phyloP scores from a whole-genome alignment of 179 eudicot genomes.

The Silene coronaria region DNA sequence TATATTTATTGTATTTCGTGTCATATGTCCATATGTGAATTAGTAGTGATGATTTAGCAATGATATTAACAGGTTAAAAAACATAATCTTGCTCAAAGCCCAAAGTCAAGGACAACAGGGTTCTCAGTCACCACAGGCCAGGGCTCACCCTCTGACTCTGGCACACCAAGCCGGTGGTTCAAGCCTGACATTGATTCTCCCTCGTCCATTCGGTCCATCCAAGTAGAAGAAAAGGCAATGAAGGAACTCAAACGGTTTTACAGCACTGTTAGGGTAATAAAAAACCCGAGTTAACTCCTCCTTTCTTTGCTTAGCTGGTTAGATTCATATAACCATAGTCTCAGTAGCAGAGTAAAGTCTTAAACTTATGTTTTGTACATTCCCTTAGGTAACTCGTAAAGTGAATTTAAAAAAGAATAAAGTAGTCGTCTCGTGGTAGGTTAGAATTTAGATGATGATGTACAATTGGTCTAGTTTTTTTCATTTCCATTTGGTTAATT shows the following conservation, averaged over 20 bases:
- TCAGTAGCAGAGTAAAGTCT: slow-evolving; percentile 2
- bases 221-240: slow-evolving; percentile 90
- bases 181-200: slow-evolving; percentile 77
- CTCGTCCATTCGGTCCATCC: slow-evolving; percentile 81
- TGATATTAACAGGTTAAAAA: slow-evolving; percentile 44
- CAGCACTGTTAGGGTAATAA: slow-evolving; percentile 71
- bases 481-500: slow-evolving; percentile 7
- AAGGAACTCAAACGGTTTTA: slow-evolving; percentile 89
- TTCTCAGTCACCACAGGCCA: slow-evolving; percentile 56
- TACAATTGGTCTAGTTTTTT: slow-evolving; percentile 5
- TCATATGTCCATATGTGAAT: neutral
- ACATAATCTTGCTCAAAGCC: slow-evolving; percentile 54
- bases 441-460: slow-evolving; percentile 18
- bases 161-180: slow-evolving; percentile 65
- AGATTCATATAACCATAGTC: slow-evolving; percentile 4
- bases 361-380: slow-evolving; percentile 28
- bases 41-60: neutral
- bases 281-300: slow-evolving; percentile 31
- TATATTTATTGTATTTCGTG: no score
- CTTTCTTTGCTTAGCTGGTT: slow-evolving; percentile 6
- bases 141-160: slow-evolving; percentile 81
- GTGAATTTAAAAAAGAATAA: slow-evolving; percentile 4
- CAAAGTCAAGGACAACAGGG: slow-evolving; percentile 72
- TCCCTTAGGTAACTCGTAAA: slow-evolving; percentile 17
- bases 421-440: slow-evolving; percentile 12